A percentile compares a stretch with the other conserved stretches of the same genome.
phyloP scores from a whole-genome alignment of 306 rosid genomes.

The Quercus robur region DNA sequence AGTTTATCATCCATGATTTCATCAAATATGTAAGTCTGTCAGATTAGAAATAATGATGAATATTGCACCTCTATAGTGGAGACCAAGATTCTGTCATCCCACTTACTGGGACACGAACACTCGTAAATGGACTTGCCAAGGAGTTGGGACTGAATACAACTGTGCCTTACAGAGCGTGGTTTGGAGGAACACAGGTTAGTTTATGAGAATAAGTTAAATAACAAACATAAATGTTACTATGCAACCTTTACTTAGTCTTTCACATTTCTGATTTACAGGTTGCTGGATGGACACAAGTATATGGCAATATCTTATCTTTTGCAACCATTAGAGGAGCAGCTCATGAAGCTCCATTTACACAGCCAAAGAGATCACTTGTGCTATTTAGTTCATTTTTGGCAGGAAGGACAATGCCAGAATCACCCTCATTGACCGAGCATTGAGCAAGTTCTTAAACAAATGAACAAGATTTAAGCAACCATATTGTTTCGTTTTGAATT shows the following conservation, averaged over 20 bases:
- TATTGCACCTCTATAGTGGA: not conserved
- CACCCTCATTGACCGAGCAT: not conserved
- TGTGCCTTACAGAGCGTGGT: conserved; percentile 53
- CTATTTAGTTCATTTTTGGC: conserved; percentile 31
- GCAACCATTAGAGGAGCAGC: conserved; percentile 53
- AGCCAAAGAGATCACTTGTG: conserved; percentile 45
- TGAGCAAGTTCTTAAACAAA: not conserved
- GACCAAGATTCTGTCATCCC: conserved; percentile 31
- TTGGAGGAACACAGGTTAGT: conserved; percentile 46
- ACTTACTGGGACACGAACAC: conserved; percentile 13
- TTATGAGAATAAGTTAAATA: not conserved
- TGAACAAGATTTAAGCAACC: not conserved
- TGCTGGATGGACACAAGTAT: conserved; percentile 57
- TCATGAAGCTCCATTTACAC: conserved; percentile 50
- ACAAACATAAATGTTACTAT: too few species aligned
- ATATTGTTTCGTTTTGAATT: not conserved
- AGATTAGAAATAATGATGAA: not conserved
- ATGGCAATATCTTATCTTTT: conserved; percentile 40
- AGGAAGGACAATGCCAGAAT: conserved; percentile 45
- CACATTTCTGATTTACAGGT: conserved; percentile 21
- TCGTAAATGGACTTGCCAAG: conserved; percentile 27
- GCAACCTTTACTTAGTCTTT: not conserved
- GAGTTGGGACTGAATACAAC: conserved; percentile 32
- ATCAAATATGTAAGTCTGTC: not conserved
- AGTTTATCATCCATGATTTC: not conserved